phyloP scores from a whole-genome alignment of 495 filamentous ascomycete genomes.

The Astrocystis sublimbata region DNA sequence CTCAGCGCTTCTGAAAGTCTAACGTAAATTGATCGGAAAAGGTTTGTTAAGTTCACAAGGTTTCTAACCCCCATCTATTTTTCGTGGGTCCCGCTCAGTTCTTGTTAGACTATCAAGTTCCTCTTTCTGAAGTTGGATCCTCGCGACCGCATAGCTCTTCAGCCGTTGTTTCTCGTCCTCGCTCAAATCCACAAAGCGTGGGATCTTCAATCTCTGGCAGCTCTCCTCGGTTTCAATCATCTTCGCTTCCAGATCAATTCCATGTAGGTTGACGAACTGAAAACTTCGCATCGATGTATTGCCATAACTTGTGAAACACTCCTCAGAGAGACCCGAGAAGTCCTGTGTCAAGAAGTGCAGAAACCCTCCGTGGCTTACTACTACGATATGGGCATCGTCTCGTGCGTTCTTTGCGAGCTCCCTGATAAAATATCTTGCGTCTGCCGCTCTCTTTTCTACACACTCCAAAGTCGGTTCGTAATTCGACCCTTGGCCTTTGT shows the following conservation, averaged over 20 bases:
- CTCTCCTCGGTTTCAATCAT: slow-evolving; percentile 56
- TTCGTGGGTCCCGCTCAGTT: neutral
- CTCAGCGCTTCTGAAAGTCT: no score
- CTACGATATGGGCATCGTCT: slow-evolving; percentile 57
- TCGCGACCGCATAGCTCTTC: slow-evolving; percentile 13
- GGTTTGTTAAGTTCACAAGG: no score
- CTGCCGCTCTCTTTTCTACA: slow-evolving; percentile 58
- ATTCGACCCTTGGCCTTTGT: slow-evolving; percentile 52
- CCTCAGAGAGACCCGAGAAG: slow-evolving; percentile 56
- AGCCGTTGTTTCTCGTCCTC: neutral
- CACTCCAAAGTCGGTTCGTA: slow-evolving; percentile 55
- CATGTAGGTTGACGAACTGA: slow-evolving; percentile 52
- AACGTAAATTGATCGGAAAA: no score
- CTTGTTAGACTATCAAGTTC: slow-evolving; percentile 1
- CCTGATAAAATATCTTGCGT: slow-evolving; percentile 62
- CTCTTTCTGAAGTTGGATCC: slow-evolving; percentile 4
- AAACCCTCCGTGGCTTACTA: slow-evolving; percentile 38
- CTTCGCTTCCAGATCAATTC: slow-evolving; percentile 53
- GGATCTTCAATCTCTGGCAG: slow-evolving; percentile 30
- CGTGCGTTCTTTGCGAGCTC: slow-evolving; percentile 25
- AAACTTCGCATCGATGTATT: slow-evolving; percentile 73
- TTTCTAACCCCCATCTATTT: no score
- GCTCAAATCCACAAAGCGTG: slow-evolving; percentile 1
- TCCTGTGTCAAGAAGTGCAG: slow-evolving; percentile 72
- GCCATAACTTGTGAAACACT: slow-evolving; percentile 10